Evolutionary conservation across 2,329 filamentous ascomycete species (phyloP), one percentile per base, ranked within the genome.

Genomic region (Anisogramma anomala): DNA sequence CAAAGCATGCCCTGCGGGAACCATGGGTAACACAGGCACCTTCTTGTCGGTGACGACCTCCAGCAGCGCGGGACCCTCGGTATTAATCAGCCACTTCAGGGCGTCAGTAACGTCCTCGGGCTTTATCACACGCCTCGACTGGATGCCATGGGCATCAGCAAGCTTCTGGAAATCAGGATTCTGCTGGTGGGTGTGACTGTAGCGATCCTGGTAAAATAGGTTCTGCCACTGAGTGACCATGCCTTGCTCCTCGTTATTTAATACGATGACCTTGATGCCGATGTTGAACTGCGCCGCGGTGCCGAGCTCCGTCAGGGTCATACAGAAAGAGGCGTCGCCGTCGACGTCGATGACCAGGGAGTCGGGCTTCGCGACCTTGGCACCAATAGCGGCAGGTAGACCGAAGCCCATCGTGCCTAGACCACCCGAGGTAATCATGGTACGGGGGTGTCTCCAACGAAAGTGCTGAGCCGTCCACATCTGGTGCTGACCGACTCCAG

Each of bases 191-290:
- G 89, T 95, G 61, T 94, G 88, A 26, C 86, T 74, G 54, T 79
- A 96, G 53, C 89, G 79, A 58, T 95, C 87, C 62, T 94, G 83
- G 67, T 94, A 96, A 68, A 96, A 96, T 50, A 96, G 77, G 54
- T 86, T 88, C 65, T 96, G 89, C 89, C 89, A 96, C 67, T 95
- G 89, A 1, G 88, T 95, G 32, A 96, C 88, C 89, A 96, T 96
- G 40, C 89, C 89, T 66, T 95, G 89, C 65, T 96, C 87, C 62
- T 94, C 87, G 63, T 94, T 98, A 71, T 96, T 96, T 42, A 98
- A 64, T 19, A 96, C 72, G 53, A 96, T 86, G 46, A 96, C 74
- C 74, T 96, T 96, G 62, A 94, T 81, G 50, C 84, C 88, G 60
- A 96, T 95, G 67, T 91, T 84, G 71, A 96, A 96, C 65, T 98